Base-by-base conservation (phyloP, 495 filamentous ascomycete genomes). In the Podospora conica region DNA sequence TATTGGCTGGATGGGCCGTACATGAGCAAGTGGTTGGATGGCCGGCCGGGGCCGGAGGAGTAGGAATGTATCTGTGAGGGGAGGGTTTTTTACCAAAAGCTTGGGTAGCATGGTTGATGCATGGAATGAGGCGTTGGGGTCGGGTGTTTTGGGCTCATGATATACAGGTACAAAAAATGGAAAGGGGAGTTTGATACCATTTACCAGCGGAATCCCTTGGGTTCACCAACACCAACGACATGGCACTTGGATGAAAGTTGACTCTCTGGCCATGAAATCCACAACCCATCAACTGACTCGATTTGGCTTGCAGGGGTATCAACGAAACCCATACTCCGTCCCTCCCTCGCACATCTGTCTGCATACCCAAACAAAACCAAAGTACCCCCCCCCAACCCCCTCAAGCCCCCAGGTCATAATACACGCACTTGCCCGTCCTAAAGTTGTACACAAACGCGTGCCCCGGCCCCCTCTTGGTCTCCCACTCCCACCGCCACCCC, bases 1-100 rank as follows among this genome's bases (percentile, higher is more conserved):
- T 98, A 98, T 77, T 90, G 83, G 76, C 78, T 98, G 28, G 95
- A 98, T 78, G 95, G 93, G 8, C 90, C 88, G 21, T 96, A 92
- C 66, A 94, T 96, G 91, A 89, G 85, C 69, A 96, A 96, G 78
- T 83, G 79, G 79, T 68, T 83, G 53, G 78, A 83, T 66, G 81
- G 79, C 10, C 73, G 79, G 60, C 70, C 75, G 4, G 68, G 75
- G 4, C 73, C 72, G 18, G 68, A 56, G 15, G 63, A 40, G 18
- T 61, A 61, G 59, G 57, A 1, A 8, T 11, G 18, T 48, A 1
- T 2, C 15, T n/a, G 5, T 5, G 0, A 9, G 18, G 40, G 18
- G 3, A 48, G n/a, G 11, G 8, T 3, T 9, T n/a, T 33, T 33
- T 48, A 1, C 11, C 9, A 8, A 3, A 18, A 3, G 18, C 15